phyloP scores from a whole-genome alignment of 169 alveolate genomes.

The Perkinsus olseni region DNA sequence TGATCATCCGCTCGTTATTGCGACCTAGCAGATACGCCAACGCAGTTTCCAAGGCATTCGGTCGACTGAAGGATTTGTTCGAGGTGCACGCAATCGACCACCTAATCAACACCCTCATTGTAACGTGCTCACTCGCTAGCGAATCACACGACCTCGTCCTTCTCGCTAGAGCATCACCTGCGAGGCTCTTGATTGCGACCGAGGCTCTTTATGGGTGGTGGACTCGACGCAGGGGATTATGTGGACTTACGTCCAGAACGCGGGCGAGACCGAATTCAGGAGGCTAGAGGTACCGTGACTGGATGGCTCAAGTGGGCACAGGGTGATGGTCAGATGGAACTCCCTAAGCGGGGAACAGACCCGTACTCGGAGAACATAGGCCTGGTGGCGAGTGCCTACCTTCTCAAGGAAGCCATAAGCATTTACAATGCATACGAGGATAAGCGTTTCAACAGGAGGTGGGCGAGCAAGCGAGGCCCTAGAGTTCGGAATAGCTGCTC shows the following conservation, averaged over 20 bases:
- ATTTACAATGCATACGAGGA: neutral
- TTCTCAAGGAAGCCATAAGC: neutral
- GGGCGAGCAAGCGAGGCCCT: too few relatives aligned
- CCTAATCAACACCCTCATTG: neutral
- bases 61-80: neutral
- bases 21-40: neutral
- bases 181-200: neutral
- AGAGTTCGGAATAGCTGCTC: neutral
- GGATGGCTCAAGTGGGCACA: neutral
- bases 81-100: neutral
- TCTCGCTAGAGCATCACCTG: neutral
- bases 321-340: neutral
- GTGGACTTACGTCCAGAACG: neutral
- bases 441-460: neutral
- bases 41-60: neutral
- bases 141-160: neutral
- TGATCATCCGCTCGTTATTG: too few relatives aligned
- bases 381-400: neutral
- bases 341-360: neutral
- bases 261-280: neutral
- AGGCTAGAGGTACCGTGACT: neutral
- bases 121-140: neutral
- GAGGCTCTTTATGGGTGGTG: neutral
- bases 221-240: neutral
- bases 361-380: neutral